Evolutionary conservation across 1,284 basidiomycete genomes (phyloP), one percentile per base, ranked within the genome.

Genomic region (Inonotus hispidus): DNA sequence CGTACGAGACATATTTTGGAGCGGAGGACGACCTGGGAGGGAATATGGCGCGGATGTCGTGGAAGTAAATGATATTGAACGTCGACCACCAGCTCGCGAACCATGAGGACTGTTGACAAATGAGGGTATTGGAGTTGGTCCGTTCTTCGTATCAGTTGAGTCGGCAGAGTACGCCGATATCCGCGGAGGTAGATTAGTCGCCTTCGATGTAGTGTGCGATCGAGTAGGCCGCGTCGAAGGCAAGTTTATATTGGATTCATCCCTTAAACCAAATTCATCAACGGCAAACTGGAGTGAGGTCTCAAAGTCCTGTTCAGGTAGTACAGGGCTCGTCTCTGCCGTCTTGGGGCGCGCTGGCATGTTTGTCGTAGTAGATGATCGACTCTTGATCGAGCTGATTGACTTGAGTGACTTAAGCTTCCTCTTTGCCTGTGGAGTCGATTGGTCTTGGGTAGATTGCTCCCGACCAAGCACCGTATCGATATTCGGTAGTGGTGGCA

Each of bases 361-460:
- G 52, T 62, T 52, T 3, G 67, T 67, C n/a, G 65, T 61, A 35
- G 71, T 66, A 16, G 75, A 72, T n/a, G 76, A 71, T 65, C 77
- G 82, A 41, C 83, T 79, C 66, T 85, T 87, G 50, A 92, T 75
- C 14, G 90, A 92, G 38, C 88, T 81, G 84, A 92, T 89, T 1
- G 90, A 92, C 25, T 87, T 81, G 60, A 92, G 74, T 7, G 79
- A 84, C 70, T 90, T 91, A 63, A 92, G 72, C 68, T 78, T 82
- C 70, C 79, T 86, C 64, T 68, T 73, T 45, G 70, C 71, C 60
- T 61, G 46, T 21, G 75, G 76, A 0, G 76, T 75, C 1, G 77
- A 73, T 21, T 77, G 75, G 37, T 79, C 74, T 60, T 77, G 75
- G 5, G 76, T 73, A 7, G 61, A 49, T 52, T 39, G 37, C n/a